Evolutionary conservation across 495 filamentous ascomycete genomes (phyloP).

Genomic region (Neurospora hispaniola): DNA sequence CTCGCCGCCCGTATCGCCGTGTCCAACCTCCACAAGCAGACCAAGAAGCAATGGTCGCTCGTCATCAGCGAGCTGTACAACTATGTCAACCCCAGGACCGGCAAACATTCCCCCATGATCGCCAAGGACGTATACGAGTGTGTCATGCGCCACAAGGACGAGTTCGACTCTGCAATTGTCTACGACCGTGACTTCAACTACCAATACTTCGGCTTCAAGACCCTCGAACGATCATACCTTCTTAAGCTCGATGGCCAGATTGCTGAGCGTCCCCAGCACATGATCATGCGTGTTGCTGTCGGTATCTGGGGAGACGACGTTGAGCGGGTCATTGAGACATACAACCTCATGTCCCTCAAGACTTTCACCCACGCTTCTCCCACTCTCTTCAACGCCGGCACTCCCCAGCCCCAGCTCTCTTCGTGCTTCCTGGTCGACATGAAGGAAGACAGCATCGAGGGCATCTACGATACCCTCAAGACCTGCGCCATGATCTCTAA

Average conservation of each 20-base stretch:
- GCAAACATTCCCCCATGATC: slow-evolving; percentile 81
- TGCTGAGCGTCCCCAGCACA: slow-evolving; percentile 92
- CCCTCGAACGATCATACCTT: slow-evolving; percentile 92
- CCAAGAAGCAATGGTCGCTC: slow-evolving; percentile 96
- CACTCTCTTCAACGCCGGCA: slow-evolving; percentile 95
- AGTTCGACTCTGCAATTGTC: slow-evolving; percentile 96
- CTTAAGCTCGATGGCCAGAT: slow-evolving; percentile 87
- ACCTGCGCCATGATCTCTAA: slow-evolving; percentile 99
- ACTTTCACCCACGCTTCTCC: slow-evolving; percentile 97
- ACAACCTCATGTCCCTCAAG: slow-evolving; percentile 95
- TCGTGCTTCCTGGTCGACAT: slow-evolving; percentile 98
- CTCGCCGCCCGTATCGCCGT: slow-evolving; percentile 97
- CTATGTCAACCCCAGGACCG: slow-evolving; percentile 94
- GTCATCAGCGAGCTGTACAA: slow-evolving; percentile 90
- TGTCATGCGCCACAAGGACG: slow-evolving; percentile 89
- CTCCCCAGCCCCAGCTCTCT: slow-evolving; percentile 82
- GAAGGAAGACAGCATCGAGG: slow-evolving; percentile 98
- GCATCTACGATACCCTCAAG: slow-evolving; percentile 98
- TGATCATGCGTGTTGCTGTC: slow-evolving; percentile 98
- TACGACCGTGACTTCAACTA: slow-evolving; percentile 99
- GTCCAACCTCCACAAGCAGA: slow-evolving; percentile 99
- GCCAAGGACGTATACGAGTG: slow-evolving; percentile 76
- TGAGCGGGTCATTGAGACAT: slow-evolving; percentile 90
- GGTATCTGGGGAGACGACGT: slow-evolving; percentile 93
- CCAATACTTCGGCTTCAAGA: slow-evolving; percentile 99